Evolutionary conservation across 768 basidiomycete species (phyloP), one percentile per base, ranked within the genome.

Genomic region (Hygrophorus russula): DNA sequence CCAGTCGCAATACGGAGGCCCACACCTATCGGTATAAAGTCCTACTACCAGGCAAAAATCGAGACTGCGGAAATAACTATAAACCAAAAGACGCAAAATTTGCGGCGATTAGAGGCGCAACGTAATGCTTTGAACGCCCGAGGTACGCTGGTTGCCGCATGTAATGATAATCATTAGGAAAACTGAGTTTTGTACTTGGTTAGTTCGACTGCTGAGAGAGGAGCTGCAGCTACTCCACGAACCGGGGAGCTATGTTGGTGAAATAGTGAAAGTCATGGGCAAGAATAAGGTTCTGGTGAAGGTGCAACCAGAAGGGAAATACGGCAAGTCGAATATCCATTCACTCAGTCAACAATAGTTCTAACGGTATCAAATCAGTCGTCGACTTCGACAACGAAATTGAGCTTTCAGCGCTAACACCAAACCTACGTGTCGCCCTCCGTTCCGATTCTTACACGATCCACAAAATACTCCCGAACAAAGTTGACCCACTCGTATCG

Each of bases 241-340:
- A 56, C 92, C 96, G 0, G 94, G 92, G 19, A 89, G 85, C 58
- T 97, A 98, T 65, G 93, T 99, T 32, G 96, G 96, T 5, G 96
- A 98, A 64, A 80, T 98, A 10, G 83, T 97, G 52, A 98, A 94
- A 65, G 84, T 96, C 5, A 99, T 98, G 96, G 91, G 93, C 44
- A 97, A 97, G 82, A 98, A 81, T 62, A 97, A 96, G 64, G 93
- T 98, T 11, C 66, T 98, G 33, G 93, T 99, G 49, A 97, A 99
- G 61, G 91, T 98, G 4, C 93, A 97, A 59, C 94, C 93, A 0
- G 93, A 99, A 68, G 96, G 94, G 41, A 97, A 97, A 78, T 97
- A 97, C 68, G 94, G 93, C 97, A 88, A 74, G 32, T n/a, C 1
- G 15, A 30, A 8, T 14, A 34, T 29, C 28, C 2, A 15, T 30